Evolutionary conservation across 345 rosid genomes (phyloP).

Genomic region (Hevea brasiliensis): DNA sequence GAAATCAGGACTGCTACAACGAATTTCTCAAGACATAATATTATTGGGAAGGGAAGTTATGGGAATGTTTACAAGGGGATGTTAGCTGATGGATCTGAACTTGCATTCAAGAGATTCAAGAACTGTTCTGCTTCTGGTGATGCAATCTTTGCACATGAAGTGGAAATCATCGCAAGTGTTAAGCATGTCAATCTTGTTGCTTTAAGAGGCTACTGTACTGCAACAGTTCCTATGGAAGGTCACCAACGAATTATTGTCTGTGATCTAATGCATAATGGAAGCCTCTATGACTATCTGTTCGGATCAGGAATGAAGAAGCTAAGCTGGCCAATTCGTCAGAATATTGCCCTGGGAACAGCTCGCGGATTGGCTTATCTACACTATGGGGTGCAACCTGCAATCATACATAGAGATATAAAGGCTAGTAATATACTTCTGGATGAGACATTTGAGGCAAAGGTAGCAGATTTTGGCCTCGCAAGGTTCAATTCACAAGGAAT

Average conservation of each 20-base stretch:
- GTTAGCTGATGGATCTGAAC: constrained; percentile 36
- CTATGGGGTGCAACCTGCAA: constrained; percentile 38
- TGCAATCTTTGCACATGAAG: constrained; percentile 42
- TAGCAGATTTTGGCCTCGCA: constrained; percentile 53
- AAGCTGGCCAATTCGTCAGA: constrained; percentile 44
- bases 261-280: constrained; percentile 41
- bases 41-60: constrained; percentile 38
- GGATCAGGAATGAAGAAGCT: constrained; percentile 24
- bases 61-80: constrained; percentile 44
- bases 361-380: constrained; percentile 47
- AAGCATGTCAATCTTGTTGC: constrained; percentile 47
- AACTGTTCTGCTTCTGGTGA: constrained; percentile 36
- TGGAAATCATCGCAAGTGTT: constrained; percentile 46
- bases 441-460: constrained; percentile 37
- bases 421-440: constrained; percentile 49
- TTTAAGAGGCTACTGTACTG: constrained; percentile 42
- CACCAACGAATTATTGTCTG: constrained; percentile 42
- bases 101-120: constrained; percentile 48
- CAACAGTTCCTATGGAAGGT: constrained; percentile 32
- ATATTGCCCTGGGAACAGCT: constrained; percentile 45
- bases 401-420: constrained; percentile 48
- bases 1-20: constrained; percentile 34
- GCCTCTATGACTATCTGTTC: constrained; percentile 45
- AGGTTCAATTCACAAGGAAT: constrained; percentile 37
- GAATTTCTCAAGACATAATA: constrained; percentile 35